phyloP scores from a whole-genome alignment of 2,329 filamentous ascomycete genomes.

The Volutella citrinella region DNA sequence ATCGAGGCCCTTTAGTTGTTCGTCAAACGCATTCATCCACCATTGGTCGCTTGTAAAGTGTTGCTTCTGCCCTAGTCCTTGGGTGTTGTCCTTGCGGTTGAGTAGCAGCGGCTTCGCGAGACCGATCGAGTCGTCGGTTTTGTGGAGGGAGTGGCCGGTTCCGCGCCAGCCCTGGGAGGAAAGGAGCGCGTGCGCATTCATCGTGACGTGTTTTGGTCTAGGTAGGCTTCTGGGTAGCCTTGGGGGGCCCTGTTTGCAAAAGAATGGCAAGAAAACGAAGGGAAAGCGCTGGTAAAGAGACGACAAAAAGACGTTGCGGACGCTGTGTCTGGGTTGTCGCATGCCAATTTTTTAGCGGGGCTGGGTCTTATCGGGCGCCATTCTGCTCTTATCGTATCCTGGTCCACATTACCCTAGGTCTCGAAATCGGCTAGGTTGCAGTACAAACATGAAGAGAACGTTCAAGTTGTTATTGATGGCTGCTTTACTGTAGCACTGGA shows the following conservation, averaged over 20 bases:
- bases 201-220: slow-evolving; percentile 31
- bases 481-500: too few relatives aligned
- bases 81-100: slow-evolving; percentile 74
- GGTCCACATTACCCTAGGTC: slow-evolving; percentile 6
- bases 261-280: slow-evolving; percentile 1
- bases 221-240: neutral
- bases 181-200: slow-evolving; percentile 84
- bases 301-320: slow-evolving; percentile 3
- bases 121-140: slow-evolving; percentile 67
- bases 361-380: slow-evolving; percentile 19
- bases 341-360: slow-evolving; percentile 31
- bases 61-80: slow-evolving; percentile 76
- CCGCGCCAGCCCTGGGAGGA: slow-evolving; percentile 88
- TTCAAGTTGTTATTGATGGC: too few relatives aligned
- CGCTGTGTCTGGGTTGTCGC: slow-evolving; percentile 8
- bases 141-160: slow-evolving; percentile 81
- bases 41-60: slow-evolving; percentile 76
- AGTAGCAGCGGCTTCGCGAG: slow-evolving; percentile 81
- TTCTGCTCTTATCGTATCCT: slow-evolving; percentile 14
- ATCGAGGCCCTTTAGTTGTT: slow-evolving; percentile 79
- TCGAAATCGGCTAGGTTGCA: neutral
- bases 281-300: slow-evolving; percentile 2
- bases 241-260: neutral
- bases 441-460: too few relatives aligned
- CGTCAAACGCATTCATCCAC: slow-evolving; percentile 96